These are phyloP conservation scores for Warburgia ugandensis DNA, from an alignment of 164 flowering plant genomes.

Conservation along the genomic window DNA sequence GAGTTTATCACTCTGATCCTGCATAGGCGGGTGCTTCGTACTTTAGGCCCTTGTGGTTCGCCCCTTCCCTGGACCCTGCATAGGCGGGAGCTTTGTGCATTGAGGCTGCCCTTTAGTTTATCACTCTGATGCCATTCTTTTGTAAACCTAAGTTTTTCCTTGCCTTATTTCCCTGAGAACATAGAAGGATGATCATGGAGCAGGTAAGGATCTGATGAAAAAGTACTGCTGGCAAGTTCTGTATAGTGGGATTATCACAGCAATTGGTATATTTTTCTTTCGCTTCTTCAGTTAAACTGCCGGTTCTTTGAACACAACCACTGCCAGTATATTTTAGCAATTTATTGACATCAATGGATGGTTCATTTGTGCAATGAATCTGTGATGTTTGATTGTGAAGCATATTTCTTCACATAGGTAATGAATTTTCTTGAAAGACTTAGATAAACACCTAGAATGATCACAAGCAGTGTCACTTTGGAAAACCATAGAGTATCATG, in stretches of 20 bases:
- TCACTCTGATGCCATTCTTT: too few relatives aligned
- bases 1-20: background rate
- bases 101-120: background rate
- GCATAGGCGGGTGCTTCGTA: background rate
- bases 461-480: too few relatives aligned
- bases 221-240: slow-evolving; percentile 90
- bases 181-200: slow-evolving; percentile 56
- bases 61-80: background rate
- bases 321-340: too few relatives aligned
- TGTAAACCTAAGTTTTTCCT: too few relatives aligned
- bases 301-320: too few relatives aligned
- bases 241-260: slow-evolving; percentile 88
- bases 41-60: background rate
- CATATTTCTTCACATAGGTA: too few relatives aligned
- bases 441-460: too few relatives aligned
- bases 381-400: too few relatives aligned
- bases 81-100: background rate
- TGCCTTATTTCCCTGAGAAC: slow-evolving; percentile 5
- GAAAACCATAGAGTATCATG: too few relatives aligned
- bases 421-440: too few relatives aligned
- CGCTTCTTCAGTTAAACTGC: background rate
- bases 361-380: too few relatives aligned
- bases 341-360: too few relatives aligned
- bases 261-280: slow-evolving; percentile 49
- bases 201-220: slow-evolving; percentile 70